Conservation (phyloP, 371 early-diverging fungal genomes). For the Massospora cicadina region DNA sequence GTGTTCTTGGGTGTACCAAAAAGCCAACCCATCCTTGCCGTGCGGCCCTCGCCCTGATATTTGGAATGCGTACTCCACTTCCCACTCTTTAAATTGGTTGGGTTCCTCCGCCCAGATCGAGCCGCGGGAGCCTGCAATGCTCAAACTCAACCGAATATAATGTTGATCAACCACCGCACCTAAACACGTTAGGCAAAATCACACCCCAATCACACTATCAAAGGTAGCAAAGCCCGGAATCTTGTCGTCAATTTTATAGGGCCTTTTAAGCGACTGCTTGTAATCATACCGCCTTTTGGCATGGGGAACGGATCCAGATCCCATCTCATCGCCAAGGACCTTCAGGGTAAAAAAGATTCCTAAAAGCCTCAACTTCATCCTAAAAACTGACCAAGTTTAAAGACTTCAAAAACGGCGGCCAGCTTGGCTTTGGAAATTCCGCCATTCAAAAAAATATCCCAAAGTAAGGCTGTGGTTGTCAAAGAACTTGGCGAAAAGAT, state of each 20-base stretch:
- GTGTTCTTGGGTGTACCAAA: conserved; percentile 62
- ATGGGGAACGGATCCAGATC: background rate
- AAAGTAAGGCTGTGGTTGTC: too few relatives aligned
- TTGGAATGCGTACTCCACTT: conserved; percentile 41
- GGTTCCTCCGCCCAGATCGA: conserved; percentile 44
- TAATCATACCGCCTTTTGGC: background rate
- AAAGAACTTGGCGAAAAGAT: too few relatives aligned
- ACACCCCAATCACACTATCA: background rate
- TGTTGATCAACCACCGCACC: conserved; percentile 34
- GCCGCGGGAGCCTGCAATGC: conserved; percentile 41
- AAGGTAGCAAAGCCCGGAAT: background rate
- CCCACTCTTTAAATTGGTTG: conserved; percentile 57
- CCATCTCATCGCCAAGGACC: background rate
- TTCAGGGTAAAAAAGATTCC: background rate
- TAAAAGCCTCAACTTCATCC: background rate
- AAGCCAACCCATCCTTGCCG: conserved; percentile 69
- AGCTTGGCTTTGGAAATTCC: background rate
- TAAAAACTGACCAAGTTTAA: background rate
- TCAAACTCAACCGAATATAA: conserved; percentile 47
- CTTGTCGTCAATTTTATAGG: background rate
- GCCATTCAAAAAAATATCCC: too few relatives aligned
- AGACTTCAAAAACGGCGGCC: background rate
- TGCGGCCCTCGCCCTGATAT: conserved; percentile 38
- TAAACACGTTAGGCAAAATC: conserved; percentile 15
- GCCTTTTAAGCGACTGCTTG: background rate